Evolutionary conservation across 2,329 filamentous ascomycete species (phyloP).

Genomic region (Calonectria pseudoreteaudii): DNA sequence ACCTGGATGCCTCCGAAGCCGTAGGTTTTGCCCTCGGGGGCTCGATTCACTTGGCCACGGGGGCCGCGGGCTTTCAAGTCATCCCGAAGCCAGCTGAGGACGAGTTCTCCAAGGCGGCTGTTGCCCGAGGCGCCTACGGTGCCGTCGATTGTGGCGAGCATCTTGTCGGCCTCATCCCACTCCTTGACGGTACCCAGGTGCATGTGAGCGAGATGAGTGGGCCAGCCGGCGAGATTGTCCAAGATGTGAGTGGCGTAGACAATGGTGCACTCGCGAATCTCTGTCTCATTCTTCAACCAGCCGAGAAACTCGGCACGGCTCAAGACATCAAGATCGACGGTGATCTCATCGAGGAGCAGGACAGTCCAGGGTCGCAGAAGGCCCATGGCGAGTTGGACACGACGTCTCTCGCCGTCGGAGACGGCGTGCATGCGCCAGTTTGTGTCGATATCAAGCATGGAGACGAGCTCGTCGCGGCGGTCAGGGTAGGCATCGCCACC

Average conservation of each 20-base stretch:
- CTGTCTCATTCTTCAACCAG: slow-evolving; percentile 90
- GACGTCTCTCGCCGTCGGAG: slow-evolving; percentile 88
- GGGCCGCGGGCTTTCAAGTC: slow-evolving; percentile 86
- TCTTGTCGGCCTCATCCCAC: slow-evolving; percentile 80
- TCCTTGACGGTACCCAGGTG: slow-evolving; percentile 88
- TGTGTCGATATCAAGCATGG: slow-evolving; percentile 91
- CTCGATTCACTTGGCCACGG: slow-evolving; percentile 67
- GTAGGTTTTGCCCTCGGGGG: slow-evolving; percentile 74
- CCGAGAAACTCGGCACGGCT: slow-evolving; percentile 85
- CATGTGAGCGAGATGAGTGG: slow-evolving; percentile 97
- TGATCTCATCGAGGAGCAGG: slow-evolving; percentile 94
- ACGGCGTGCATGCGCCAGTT: slow-evolving; percentile 97
- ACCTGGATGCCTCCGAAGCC: slow-evolving; percentile 61
- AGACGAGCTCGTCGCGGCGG: slow-evolving; percentile 86
- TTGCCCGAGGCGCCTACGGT: slow-evolving; percentile 69
- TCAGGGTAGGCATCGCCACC: slow-evolving; percentile 86
- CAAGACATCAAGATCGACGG: slow-evolving; percentile 93
- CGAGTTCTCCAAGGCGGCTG: slow-evolving; percentile 86
- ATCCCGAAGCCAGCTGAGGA: slow-evolving; percentile 86
- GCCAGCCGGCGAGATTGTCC: slow-evolving; percentile 95
- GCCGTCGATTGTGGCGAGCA: slow-evolving; percentile 66
- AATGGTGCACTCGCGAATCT: slow-evolving; percentile 84
- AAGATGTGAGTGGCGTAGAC: slow-evolving; percentile 98
- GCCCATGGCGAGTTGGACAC: slow-evolving; percentile 97
- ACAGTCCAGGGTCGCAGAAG: slow-evolving; percentile 92